phyloP scores from a whole-genome alignment of 768 basidiomycete genomes.

The Obba rivulosa region DNA sequence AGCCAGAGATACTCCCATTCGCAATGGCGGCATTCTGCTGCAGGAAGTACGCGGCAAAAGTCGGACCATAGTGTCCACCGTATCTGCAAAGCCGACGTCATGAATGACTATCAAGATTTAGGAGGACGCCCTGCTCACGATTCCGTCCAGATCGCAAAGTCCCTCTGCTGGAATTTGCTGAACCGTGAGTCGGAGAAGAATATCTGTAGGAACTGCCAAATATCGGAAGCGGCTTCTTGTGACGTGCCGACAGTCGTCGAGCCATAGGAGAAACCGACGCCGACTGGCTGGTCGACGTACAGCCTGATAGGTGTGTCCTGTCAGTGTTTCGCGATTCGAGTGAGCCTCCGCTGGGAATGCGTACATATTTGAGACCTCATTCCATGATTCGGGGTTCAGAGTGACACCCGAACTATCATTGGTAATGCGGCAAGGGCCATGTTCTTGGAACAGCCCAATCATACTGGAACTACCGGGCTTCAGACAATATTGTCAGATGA shows the following conservation, averaged over 20 bases:
- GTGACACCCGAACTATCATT: slow-evolving; percentile 46
- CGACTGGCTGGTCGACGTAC: slow-evolving; percentile 62
- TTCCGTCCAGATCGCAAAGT: slow-evolving; percentile 61
- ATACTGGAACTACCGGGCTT: slow-evolving; percentile 36
- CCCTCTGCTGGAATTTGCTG: slow-evolving; percentile 36
- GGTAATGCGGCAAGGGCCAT: slow-evolving; percentile 37
- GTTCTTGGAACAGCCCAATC: slow-evolving; percentile 38
- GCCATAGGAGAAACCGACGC: slow-evolving; percentile 60
- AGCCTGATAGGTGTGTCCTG: slow-evolving; percentile 23
- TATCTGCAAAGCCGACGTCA: slow-evolving; percentile 23
- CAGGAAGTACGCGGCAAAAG: slow-evolving; percentile 43
- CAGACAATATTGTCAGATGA: not conserved
- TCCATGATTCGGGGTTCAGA: slow-evolving; percentile 54
- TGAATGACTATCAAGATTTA: not conserved
- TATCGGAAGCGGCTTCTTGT: slow-evolving; percentile 45
- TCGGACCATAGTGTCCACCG: slow-evolving; percentile 36
- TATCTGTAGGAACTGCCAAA: slow-evolving; percentile 61
- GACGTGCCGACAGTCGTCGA: slow-evolving; percentile 44
- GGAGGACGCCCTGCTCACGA: slow-evolving; percentile 28
- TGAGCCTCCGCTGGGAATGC: too few species aligned
- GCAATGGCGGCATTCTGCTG: slow-evolving; percentile 54
- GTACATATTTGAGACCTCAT: slow-evolving; percentile 46
- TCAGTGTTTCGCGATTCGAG: too few species aligned
- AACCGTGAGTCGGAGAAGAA: slow-evolving; percentile 54
- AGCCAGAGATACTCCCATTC: slow-evolving; percentile 37